Percentiles rank a stretch among this genome's conserved stretches.
Conservation (phyloP, 2,329 filamentous ascomycete genomes). For the Venturia aucupariae region DNA sequence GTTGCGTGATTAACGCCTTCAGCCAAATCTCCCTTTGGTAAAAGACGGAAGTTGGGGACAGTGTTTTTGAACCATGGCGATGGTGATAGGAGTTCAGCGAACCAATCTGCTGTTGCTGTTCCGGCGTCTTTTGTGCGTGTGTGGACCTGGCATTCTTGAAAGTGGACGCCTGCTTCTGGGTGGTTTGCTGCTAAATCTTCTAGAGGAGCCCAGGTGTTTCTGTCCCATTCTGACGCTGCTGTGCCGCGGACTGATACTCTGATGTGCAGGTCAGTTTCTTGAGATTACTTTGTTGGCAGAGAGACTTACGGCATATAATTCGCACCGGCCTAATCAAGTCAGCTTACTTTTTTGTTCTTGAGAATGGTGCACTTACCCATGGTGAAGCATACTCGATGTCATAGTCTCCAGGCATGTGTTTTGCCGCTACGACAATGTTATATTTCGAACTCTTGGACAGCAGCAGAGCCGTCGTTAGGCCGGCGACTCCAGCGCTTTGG, state of each 20-base stretch:
- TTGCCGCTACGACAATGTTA: conserved; percentile 63
- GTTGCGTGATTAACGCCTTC: conserved; percentile 62
- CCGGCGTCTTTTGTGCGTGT: conserved; percentile 54
- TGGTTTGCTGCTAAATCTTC: conserved; percentile 44
- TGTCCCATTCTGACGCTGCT: conserved; percentile 31
- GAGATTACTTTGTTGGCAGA: neutral
- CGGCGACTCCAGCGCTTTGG: conserved; percentile 53
- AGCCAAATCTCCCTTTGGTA: neutral
- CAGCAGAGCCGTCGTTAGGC: conserved; percentile 55
- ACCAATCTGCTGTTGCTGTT: conserved; percentile 46
- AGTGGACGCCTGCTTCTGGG: conserved; percentile 72
- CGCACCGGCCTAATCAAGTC: neutral
- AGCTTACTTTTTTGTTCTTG: neutral
- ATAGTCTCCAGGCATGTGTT: conserved; percentile 90
- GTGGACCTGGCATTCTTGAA: conserved; percentile 53
- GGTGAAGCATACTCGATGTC: conserved; percentile 85
- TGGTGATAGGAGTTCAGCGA: conserved; percentile 56
- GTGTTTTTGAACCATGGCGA: conserved; percentile 67
- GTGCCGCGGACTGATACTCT: conserved; percentile 27
- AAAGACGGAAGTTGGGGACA: conserved; percentile 46
- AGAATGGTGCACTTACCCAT: conserved; percentile 54
- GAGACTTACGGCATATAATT: conserved; percentile 10
- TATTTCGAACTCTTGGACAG: conserved; percentile 48
- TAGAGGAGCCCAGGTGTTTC: conserved; percentile 36
- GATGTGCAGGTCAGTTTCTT: neutral